phyloP scores from a whole-genome alignment of 495 filamentous ascomycete species.

The Xylaria nigripes region DNA sequence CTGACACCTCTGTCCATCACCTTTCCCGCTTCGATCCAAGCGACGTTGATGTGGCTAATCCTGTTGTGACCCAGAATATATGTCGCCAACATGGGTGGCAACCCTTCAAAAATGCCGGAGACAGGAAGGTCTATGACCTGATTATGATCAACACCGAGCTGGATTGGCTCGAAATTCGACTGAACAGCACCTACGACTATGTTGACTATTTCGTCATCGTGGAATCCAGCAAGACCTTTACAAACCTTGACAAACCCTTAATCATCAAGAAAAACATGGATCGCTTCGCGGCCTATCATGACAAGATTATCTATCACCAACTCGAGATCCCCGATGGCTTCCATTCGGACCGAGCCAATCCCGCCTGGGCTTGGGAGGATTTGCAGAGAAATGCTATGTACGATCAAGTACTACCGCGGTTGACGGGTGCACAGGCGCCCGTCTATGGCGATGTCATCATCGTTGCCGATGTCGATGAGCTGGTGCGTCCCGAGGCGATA shows the following conservation, averaged over 20 bases:
- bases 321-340: conserved; percentile 36
- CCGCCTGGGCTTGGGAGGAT: conserved; percentile 41
- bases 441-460: conserved; percentile 34
- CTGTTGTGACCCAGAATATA: conserved; percentile 16
- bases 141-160: conserved; percentile 48
- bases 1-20: conserved; percentile 19
- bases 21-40: conserved; percentile 11
- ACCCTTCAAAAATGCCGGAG: conserved; percentile 18
- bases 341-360: conserved; percentile 23
- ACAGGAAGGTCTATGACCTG: conserved; percentile 48
- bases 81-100: conserved; percentile 37
- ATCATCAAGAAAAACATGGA: conserved; percentile 34
- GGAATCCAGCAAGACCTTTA: conserved; percentile 44
- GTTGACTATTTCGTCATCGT: conserved; percentile 54
- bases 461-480: conserved; percentile 46
- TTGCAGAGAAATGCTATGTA: conserved; percentile 46
- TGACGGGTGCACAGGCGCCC: conserved; percentile 27
- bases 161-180: conserved; percentile 50
- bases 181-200: conserved; percentile 40
- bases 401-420: conserved; percentile 37
- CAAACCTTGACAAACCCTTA: conserved; percentile 41
- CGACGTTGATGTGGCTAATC: conserved; percentile 10
- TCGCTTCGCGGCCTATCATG: conserved; percentile 33
- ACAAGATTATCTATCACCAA: conserved; percentile 49
- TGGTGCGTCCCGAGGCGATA: conserved; percentile 41